Evolutionary conservation across 306 rosid species (phyloP).

Genomic region (Bauhinia variegata): DNA sequence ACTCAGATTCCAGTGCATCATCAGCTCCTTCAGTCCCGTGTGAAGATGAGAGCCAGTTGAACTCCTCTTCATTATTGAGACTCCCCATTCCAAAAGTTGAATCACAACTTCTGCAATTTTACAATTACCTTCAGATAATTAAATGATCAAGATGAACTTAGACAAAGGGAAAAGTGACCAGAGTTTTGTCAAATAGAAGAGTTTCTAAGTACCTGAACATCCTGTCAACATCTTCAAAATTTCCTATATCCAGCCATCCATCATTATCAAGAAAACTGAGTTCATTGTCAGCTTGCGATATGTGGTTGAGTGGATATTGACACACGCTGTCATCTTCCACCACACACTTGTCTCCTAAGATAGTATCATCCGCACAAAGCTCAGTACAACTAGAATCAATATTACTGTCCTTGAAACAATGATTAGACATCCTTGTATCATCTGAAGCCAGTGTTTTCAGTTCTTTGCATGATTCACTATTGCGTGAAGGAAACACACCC

Average conservation of each 20-base stretch:
- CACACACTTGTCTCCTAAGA: slow-evolving; percentile 59
- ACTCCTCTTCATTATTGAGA: slow-evolving; percentile 67
- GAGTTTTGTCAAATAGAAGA: slow-evolving; percentile 23
- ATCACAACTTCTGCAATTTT: slow-evolving; percentile 70
- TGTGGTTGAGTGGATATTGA: slow-evolving; percentile 53
- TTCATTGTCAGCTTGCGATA: slow-evolving; percentile 64
- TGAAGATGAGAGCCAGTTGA: slow-evolving; percentile 72
- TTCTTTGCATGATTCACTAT: slow-evolving; percentile 53
- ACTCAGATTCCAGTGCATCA: slow-evolving; percentile 59
- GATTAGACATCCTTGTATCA: slow-evolving; percentile 46
- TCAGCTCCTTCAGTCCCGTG: slow-evolving; percentile 60
- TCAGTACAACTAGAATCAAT: slow-evolving; percentile 50
- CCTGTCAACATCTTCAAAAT: slow-evolving; percentile 85
- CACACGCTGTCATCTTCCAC: slow-evolving; percentile 56
- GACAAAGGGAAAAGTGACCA: slow-evolving; percentile 16
- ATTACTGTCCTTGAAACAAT: slow-evolving; percentile 51
- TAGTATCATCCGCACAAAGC: slow-evolving; percentile 52
- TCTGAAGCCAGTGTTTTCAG: slow-evolving; percentile 45
- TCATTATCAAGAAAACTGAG: slow-evolving; percentile 73
- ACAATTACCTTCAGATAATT: slow-evolving; percentile 16
- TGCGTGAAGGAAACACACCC: slow-evolving; percentile 56
- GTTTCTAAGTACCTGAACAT: slow-evolving; percentile 66
- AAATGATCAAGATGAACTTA: slow-evolving; percentile 24
- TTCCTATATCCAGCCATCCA: slow-evolving; percentile 79
- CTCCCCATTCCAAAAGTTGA: slow-evolving; percentile 65